Evolutionary conservation across 495 filamentous ascomycete species (phyloP), one percentile per base, ranked within the genome.

Genomic region (Hypoxylon intermedium): DNA sequence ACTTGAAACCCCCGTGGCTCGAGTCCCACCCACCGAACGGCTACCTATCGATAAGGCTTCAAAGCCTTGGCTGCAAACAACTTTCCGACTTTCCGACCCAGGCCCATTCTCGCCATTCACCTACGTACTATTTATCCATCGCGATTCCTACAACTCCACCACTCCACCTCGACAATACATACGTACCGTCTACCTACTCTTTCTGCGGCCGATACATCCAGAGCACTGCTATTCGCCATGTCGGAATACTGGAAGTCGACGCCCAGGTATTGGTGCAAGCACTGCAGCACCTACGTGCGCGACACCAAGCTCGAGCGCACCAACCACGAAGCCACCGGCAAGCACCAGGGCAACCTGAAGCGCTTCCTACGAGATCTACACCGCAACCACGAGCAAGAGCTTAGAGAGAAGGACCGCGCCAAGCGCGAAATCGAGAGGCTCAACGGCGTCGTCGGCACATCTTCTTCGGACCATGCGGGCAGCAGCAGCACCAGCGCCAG

Each of bases 221-320:
- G n/a, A n/a, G n/a, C 13, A 11, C 24, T 15, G 13, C 30, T 5
- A 43, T 33, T 34, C 5, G 24, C 7, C 18, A 9, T n/a, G 34
- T 12, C 94, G 0, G 95, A 97, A 84, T 93, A 97, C 75, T 98
- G 94, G 94, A 98, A 98, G 76, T 98, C 94, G 18, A 94, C 92
- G 79, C 91, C 92, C 9, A 92, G 86, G 72, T 91, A 93, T 78
- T 98, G 92, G 91, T 99, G 94, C 85, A 98, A 98, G 75, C 89
- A 95, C 79, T 99, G 94, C 85, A 85, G 84, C 73, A 85, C 84
- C 75, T 98, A 85, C 78, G 91, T 98, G 58, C 86, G 88, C 68
- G 94, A 99, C 78, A 97, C 93, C 21, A 85, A 89, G 65, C 86
- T 97, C 73, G 92, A 94, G 71, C 88, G 87, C 69, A 77, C 85